A percentile compares a stretch with the other conserved stretches of the same genome.
Evolutionary conservation across 345 rosid genomes (phyloP).

Genomic region (Microcos paniculata): DNA sequence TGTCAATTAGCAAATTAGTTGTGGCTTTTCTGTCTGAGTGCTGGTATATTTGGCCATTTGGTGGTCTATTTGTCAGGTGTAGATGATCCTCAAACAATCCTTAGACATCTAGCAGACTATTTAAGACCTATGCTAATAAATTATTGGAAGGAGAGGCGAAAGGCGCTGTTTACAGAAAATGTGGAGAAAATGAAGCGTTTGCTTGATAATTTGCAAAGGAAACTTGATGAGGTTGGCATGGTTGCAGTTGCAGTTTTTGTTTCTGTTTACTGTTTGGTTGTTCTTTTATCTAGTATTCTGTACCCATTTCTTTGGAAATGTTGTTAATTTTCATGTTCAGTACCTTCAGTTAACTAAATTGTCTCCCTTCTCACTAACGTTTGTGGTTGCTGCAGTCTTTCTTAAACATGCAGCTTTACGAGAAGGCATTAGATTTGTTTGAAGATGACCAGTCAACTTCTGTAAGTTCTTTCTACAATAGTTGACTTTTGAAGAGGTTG

Average conservation of each 20-base stretch:
- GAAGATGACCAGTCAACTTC: constrained; percentile 87
- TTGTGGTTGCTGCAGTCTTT: constrained; percentile 58
- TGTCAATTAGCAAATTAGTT: constrained; percentile 7
- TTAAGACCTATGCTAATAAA: constrained; percentile 84
- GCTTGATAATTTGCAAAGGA: constrained; percentile 85
- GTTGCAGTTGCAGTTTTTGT: constrained; percentile 20
- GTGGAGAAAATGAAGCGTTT: constrained; percentile 70
- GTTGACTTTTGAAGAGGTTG: background rate
- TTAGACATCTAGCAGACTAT: constrained; percentile 59
- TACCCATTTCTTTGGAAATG: constrained; percentile 16
- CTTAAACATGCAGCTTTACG: constrained; percentile 89
- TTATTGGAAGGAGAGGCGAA: constrained; percentile 73
- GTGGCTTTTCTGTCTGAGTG: background rate
- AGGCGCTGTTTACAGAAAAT: constrained; percentile 83
- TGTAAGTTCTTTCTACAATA: constrained; percentile 49
- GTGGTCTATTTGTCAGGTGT: constrained; percentile 47
- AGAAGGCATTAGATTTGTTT: constrained; percentile 83
- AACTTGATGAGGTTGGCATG: constrained; percentile 80
- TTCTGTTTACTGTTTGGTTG: constrained; percentile 9
- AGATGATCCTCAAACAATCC: constrained; percentile 57
- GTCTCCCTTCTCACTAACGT: constrained; percentile 4
- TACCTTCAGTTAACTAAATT: constrained; percentile 8
- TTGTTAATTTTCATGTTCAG: background rate
- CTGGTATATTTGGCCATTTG: constrained; percentile 15
- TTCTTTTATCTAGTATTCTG: constrained; percentile 6